Evolutionary conservation across 306 rosid species (phyloP).

Genomic region (Vicia sativa): DNA sequence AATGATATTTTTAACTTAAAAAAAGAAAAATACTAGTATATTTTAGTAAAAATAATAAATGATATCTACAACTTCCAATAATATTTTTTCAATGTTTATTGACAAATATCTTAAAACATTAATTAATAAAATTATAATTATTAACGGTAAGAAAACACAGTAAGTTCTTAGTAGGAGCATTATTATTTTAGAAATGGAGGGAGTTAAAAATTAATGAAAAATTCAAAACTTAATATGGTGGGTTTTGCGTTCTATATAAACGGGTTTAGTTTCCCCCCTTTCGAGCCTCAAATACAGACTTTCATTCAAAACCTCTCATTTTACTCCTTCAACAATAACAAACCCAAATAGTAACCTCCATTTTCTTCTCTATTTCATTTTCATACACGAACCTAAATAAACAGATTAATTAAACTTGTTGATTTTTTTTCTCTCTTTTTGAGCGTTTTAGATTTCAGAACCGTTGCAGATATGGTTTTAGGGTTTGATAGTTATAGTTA

Average conservation of each 20-base stretch:
- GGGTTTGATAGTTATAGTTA: conserved; percentile 51
- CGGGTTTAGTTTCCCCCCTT: not conserved
- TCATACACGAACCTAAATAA: not conserved
- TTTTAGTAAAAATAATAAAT: too few species aligned
- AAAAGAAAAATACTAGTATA: too few species aligned
- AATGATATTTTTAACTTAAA: too few species aligned
- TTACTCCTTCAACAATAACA: not conserved
- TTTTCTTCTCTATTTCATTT: not conserved
- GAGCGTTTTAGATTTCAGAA: not conserved
- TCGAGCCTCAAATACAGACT: conserved; percentile 3
- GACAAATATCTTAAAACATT: too few species aligned
- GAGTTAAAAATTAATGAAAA: conserved; percentile 1
- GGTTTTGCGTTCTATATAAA: conserved; percentile 22
- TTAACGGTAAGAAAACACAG: too few species aligned
- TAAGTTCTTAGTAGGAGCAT: too few species aligned
- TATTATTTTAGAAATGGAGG: not conserved
- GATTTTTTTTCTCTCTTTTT: not conserved
- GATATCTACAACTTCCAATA: too few species aligned
- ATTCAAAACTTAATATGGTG: not conserved
- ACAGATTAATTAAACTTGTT: not conserved
- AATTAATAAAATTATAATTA: too few species aligned
- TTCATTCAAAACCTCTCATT: not conserved
- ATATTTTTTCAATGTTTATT: too few species aligned
- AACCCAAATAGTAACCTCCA: conserved; percentile 21
- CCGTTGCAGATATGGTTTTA: conserved; percentile 39